These are phyloP conservation scores for Dictyostelium purpureum DNA, from an alignment of 78 protist species.

Conservation along the genomic window DNA sequence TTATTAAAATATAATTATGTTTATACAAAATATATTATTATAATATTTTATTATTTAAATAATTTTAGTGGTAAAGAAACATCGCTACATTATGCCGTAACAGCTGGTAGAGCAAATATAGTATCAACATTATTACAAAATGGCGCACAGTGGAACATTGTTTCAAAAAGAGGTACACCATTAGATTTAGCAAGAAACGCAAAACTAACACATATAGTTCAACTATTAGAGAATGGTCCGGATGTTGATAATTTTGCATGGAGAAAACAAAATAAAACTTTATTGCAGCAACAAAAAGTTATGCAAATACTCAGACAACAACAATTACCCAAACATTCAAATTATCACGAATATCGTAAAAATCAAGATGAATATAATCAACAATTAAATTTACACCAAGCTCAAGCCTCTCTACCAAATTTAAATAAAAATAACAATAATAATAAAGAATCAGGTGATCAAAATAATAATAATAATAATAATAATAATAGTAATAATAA, in stretches of 20 bases:
- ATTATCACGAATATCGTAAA: slow-evolving; percentile 15
- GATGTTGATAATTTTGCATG: slow-evolving; percentile 16
- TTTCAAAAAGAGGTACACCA: slow-evolving; percentile 71
- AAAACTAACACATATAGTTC: not conserved
- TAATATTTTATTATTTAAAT: no score
- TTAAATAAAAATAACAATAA: not conserved
- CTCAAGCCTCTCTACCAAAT: not conserved
- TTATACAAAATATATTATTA: no score
- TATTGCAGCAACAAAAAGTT: slow-evolving; percentile 23
- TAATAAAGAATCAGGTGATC: no score
- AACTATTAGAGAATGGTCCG: slow-evolving; percentile 49
- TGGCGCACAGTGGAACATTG: slow-evolving; percentile 36
- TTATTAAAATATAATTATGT: no score
- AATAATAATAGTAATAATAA: slow-evolving; percentile 1
- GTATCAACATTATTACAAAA: slow-evolving; percentile 8
- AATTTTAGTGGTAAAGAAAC: slow-evolving; percentile 68
- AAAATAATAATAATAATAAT: not conserved
- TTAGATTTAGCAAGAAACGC: slow-evolving; percentile 35
- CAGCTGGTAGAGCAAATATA: slow-evolving; percentile 2
- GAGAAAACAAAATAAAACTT: slow-evolving; percentile 30
- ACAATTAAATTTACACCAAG: not conserved
- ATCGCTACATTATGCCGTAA: slow-evolving; percentile 63
- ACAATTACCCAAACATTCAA: not conserved
- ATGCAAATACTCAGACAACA: not conserved
- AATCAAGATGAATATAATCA: slow-evolving; percentile 6